phyloP scores from a whole-genome alignment of 129 eudicot genomes.

The Scalesia atractyloides region DNA sequence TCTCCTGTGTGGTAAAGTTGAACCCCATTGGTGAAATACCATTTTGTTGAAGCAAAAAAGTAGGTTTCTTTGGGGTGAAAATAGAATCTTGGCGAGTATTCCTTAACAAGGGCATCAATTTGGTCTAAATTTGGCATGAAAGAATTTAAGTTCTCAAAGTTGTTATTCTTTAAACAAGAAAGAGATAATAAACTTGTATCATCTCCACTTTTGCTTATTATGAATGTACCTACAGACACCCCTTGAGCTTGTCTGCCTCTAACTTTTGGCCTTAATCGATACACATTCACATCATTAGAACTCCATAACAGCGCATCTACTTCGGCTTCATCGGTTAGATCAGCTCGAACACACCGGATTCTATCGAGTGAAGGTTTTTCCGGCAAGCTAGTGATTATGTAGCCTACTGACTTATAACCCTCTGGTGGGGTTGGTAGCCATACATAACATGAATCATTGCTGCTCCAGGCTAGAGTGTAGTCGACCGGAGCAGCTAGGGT shows the following conservation, averaged over 20 bases:
- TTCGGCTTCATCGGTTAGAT: constrained; percentile 47
- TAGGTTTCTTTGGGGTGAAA: constrained; percentile 58
- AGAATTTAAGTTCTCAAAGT: constrained; percentile 13
- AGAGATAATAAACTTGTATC: constrained; percentile 31
- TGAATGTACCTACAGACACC: constrained; percentile 43
- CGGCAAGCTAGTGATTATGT: constrained; percentile 43
- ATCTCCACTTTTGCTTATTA: constrained; percentile 17
- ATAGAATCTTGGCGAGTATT: constrained; percentile 58
- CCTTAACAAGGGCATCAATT: constrained; percentile 42
- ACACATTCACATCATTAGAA: constrained; percentile 27
- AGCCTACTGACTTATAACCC: constrained; percentile 52
- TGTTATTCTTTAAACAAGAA: constrained; percentile 47
- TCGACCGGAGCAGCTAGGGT: constrained; percentile 47
- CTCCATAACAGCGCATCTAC: constrained; percentile 41
- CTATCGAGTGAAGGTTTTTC: constrained; percentile 47
- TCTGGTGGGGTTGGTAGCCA: constrained; percentile 65
- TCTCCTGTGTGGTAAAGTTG: constrained; percentile 51
- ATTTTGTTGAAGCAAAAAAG: constrained; percentile 53
- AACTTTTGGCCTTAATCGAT: constrained; percentile 44
- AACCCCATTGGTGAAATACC: constrained; percentile 69
- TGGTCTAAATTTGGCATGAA: constrained; percentile 53
- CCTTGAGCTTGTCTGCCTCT: constrained; percentile 43
- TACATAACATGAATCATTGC: constrained; percentile 37
- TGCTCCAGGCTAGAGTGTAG: constrained; percentile 58
- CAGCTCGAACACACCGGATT: constrained; percentile 51